Evolutionary conservation across 1,284 basidiomycete species (phyloP), one percentile per base, ranked within the genome.

Genomic region (Agroathelia rolfsii): DNA sequence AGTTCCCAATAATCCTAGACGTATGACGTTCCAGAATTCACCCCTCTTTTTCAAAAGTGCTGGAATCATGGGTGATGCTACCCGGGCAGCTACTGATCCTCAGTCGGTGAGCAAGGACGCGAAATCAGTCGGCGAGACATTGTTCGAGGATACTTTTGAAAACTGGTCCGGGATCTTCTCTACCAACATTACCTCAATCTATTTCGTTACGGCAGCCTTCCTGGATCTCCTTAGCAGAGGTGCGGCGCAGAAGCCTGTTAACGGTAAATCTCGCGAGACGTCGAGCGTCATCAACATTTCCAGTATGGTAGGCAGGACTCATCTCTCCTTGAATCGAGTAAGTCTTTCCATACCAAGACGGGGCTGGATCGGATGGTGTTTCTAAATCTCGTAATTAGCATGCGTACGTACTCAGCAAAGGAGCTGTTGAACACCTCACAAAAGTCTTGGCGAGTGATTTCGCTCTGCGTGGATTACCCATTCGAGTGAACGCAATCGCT

Each of bases 401-500:
- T n/a, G n/a, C n/a, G n/a, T n/a, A n/a, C n/a, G n/a, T n/a, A n/a
- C n/a, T n/a, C 41, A 61, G 77, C 8, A 88, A 88, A 52, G 81
- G 77, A 0, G 85, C 82, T 1, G 70, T 71, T 3, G 67, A 74
- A 6, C 82, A 85, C 43, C 58, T 88, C 8, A 80, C 78, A 5
- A 76, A 66, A 51, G 69, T 86, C 69, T 52, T 88, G 32, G 59
- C 81, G 2, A 83, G 80, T 1, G 84, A 87, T 46, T 65, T 83
- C 35, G 73, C 74, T 2, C 56, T 84, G 34, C 74, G 76, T 44
- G 62, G 64, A 13, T 65, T 83, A 12, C 69, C 73, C 3, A 69
- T 87, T 15, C 77, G 80, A 32, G 72, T 85, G 9, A 70, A 68
- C 41, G 59, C 64, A 6, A 69, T 87, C 32, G 74, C 83, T 6